These are phyloP conservation scores for Debaryomycetaceae sp. DNA, from an alignment of 1,139 yeast species.

Conservation along the genomic window DNA sequence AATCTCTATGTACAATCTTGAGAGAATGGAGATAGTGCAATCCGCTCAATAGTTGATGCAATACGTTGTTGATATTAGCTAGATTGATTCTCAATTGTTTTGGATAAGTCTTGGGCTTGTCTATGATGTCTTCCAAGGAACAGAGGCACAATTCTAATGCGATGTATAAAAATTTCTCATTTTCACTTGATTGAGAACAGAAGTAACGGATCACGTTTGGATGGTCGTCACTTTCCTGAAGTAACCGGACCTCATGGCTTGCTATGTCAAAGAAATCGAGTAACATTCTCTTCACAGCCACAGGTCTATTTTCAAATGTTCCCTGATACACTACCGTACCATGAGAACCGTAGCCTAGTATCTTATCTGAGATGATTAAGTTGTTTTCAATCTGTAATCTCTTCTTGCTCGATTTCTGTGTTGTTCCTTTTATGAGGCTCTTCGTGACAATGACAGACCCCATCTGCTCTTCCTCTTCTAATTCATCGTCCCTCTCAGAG, in stretches of 20 bases:
- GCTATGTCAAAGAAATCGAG: constrained; percentile 93
- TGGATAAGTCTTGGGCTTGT: constrained; percentile 41
- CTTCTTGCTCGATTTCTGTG: constrained; percentile 19
- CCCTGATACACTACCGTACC: constrained; percentile 95
- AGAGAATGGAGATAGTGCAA: constrained; percentile 82
- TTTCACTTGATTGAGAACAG: constrained; percentile 75
- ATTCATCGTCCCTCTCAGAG: constrained; percentile 11
- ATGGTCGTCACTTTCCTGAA: constrained; percentile 95
- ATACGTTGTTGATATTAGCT: constrained; percentile 40
- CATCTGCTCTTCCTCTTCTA: constrained; percentile 12
- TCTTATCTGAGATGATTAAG: constrained; percentile 62
- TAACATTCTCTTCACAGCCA: constrained; percentile 92
- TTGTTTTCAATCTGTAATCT: constrained; percentile 49
- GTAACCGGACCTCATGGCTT: constrained; percentile 81
- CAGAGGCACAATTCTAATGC: constrained; percentile 91
- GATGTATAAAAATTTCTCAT: constrained; percentile 81
- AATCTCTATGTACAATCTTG: constrained; percentile 92
- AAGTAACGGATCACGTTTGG: constrained; percentile 91
- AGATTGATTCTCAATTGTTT: constrained; percentile 20
- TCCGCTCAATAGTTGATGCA: constrained; percentile 81
- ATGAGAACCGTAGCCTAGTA: constrained; percentile 93
- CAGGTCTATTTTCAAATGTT: constrained; percentile 85
- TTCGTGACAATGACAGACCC: constrained; percentile 23
- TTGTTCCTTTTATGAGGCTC: constrained; percentile 22
- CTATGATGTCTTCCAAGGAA: constrained; percentile 81